phyloP scores from a whole-genome alignment of 768 basidiomycete species.

The Mycena venus region DNA sequence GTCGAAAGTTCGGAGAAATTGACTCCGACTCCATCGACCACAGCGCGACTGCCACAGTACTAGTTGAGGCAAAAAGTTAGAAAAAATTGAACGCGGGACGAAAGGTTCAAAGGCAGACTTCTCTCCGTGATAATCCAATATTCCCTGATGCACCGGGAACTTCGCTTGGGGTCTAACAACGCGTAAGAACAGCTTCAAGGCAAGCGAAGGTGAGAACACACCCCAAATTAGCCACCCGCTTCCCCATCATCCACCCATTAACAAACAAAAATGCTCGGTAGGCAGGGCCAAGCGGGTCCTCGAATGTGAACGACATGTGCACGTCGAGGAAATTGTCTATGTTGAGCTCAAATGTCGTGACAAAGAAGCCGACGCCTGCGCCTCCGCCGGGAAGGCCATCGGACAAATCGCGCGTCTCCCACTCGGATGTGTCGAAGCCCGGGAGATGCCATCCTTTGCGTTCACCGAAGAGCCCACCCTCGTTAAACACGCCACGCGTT shows the following conservation, averaged over 20 bases:
- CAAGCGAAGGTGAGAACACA: constrained; percentile 41
- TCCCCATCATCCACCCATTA: constrained; percentile 94
- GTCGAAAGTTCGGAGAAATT: constrained; percentile 65
- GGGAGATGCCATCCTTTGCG: constrained; percentile 84
- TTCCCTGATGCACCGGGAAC: constrained; percentile 88
- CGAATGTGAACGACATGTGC: constrained; percentile 82
- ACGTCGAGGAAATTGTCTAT: constrained; percentile 73
- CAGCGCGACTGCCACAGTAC: constrained; percentile 74
- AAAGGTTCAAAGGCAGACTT: constrained; percentile 62
- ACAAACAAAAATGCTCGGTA: constrained; percentile 86
- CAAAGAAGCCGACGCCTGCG: constrained; percentile 87
- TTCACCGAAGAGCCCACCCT: constrained; percentile 79
- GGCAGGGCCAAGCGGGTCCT: constrained; percentile 67
- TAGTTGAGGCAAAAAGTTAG: constrained; percentile 35
- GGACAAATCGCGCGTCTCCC: constrained; percentile 70
- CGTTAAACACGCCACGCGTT: constrained; percentile 76
- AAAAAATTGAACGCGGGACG: not conserved
- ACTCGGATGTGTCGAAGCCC: constrained; percentile 72
- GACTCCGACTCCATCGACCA: constrained; percentile 72
- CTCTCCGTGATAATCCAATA: constrained; percentile 77
- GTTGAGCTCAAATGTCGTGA: constrained; percentile 76
- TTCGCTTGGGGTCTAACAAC: constrained; percentile 74
- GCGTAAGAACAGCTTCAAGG: not conserved
- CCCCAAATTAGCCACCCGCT: constrained; percentile 79
- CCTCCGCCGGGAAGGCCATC: constrained; percentile 68